These are phyloP conservation scores for Pichia gijzeniarum DNA, from an alignment of 805 yeast genomes.

Conservation along the genomic window DNA sequence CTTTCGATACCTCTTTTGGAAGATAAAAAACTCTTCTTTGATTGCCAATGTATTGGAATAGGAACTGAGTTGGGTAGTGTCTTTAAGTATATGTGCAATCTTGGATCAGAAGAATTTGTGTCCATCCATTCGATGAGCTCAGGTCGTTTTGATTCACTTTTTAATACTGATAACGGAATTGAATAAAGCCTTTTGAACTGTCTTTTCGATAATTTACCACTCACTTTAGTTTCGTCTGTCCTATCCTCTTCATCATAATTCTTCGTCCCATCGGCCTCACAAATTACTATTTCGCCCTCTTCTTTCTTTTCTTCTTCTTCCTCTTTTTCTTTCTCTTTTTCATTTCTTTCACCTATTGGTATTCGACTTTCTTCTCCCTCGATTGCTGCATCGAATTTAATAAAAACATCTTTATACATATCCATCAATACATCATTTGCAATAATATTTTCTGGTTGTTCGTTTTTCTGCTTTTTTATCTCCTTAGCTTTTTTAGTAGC, in stretches of 20 bases:
- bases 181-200: slow-evolving; percentile 47
- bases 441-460: background rate
- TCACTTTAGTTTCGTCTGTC: background rate
- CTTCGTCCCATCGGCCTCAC: background rate
- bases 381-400: slow-evolving; percentile 17
- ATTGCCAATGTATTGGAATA: slow-evolving; percentile 82
- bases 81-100: slow-evolving; percentile 57
- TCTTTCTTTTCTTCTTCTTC: slow-evolving; percentile 17
- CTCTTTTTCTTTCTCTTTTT: slow-evolving; percentile 9
- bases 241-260: background rate
- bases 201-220: slow-evolving; percentile 36
- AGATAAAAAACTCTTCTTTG: slow-evolving; percentile 67
- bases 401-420: slow-evolving; percentile 17
- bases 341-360: background rate
- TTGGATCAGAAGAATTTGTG: slow-evolving; percentile 77
- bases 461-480: background rate
- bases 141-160: slow-evolving; percentile 54
- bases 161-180: slow-evolving; percentile 62
- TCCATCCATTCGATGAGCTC: slow-evolving; percentile 80
- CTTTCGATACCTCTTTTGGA: slow-evolving; percentile 60
- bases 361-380: background rate
- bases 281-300: slow-evolving; percentile 12
- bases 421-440: background rate
- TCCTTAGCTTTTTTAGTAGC: background rate
- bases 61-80: slow-evolving; percentile 58